Percentiles rank a stretch among this genome's conserved stretches.
Conservation (phyloP, 75 land plant species). For the Pinus albicaulis region DNA sequence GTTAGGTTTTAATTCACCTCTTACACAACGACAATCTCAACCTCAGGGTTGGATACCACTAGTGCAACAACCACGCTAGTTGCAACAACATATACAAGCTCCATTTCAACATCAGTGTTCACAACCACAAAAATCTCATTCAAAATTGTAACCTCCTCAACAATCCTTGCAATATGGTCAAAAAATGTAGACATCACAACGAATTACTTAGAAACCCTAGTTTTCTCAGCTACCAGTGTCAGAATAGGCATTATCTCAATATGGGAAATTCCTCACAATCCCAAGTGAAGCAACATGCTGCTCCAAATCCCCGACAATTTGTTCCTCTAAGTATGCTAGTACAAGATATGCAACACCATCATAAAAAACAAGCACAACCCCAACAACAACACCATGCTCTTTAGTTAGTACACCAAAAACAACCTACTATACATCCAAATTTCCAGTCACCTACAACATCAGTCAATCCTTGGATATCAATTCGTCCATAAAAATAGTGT, state of each 20-base stretch:
- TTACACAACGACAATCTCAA: constrained; percentile 18
- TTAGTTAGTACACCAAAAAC: neutral
- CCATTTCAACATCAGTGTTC: constrained; percentile 29
- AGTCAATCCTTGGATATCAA: too few species aligned
- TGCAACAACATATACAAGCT: constrained; percentile 46
- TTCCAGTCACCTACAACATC: neutral
- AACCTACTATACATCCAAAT: constrained; percentile 7
- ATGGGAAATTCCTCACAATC: constrained; percentile 31
- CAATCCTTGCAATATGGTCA: constrained; percentile 26
- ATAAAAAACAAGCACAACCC: constrained; percentile 16
- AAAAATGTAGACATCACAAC: constrained; percentile 23
- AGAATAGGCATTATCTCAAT: constrained; percentile 22
- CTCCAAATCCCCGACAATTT: constrained; percentile 16
- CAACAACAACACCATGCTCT: constrained; percentile 13
- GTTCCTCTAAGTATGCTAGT: constrained; percentile 19
- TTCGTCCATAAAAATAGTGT: too few species aligned
- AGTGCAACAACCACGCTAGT: constrained; percentile 38
- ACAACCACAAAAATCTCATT: constrained; percentile 15
- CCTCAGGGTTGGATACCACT: constrained; percentile 37
- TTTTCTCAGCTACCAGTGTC: constrained; percentile 28
- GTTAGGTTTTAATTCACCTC: constrained; percentile 22
- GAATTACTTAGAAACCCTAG: constrained; percentile 18
- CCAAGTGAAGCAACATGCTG: constrained; percentile 27
- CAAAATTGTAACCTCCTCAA: constrained; percentile 29
- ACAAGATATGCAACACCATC: constrained; percentile 14